Evolutionary conservation across 1,284 basidiomycete species (phyloP), one percentile per base, ranked within the genome.

Genomic region (Pascua sp.): DNA sequence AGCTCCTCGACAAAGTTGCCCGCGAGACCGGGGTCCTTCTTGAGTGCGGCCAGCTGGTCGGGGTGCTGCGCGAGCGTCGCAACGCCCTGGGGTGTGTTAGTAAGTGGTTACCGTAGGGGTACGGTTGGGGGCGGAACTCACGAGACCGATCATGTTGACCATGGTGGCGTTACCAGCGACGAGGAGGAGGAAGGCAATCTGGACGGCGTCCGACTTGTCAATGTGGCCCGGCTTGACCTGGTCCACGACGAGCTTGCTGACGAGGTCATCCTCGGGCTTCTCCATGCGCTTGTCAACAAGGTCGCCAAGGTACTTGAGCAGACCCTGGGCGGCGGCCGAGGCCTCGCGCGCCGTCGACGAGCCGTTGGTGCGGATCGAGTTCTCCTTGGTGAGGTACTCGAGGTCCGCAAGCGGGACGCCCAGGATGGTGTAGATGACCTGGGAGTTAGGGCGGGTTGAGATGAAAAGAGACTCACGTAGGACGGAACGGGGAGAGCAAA

Each of bases 121-220:
- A n/a, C n/a, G n/a, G n/a, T n/a, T n/a, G n/a, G 12, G n/a, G 8
- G 8, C 37, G 2, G 36, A 13, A 51, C 50, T 51, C 32, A 32
- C 24, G 8, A 57, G 56, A 3, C 43, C 56, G 16, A 57, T 53
- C 56, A 57, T 57, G 56, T 57, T 57, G 15, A 57, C 56, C 56
- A 57, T 57, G 13, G 56, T 57, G 10, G 56, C 56, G 40, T 57
- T 57, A 13, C 56, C 56, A 9, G 56, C 56, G 12, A 57, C 56
- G 42, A 57, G 51, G 39, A 57, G 51, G 43, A 57, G 56, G 56
- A 57, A 57, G 11, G 56, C 56, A 32, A 57, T 36, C 48, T 57
- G 56, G 24, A 57, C 56, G 1, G 56, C 56, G 32, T 53, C 51
- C 12, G 51, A 40, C 43, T 49, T 53, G 47, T 44, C 18, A 11